Conservation (phyloP, 2,329 filamentous ascomycete species). For the Lasiodiplodia citricola region DNA sequence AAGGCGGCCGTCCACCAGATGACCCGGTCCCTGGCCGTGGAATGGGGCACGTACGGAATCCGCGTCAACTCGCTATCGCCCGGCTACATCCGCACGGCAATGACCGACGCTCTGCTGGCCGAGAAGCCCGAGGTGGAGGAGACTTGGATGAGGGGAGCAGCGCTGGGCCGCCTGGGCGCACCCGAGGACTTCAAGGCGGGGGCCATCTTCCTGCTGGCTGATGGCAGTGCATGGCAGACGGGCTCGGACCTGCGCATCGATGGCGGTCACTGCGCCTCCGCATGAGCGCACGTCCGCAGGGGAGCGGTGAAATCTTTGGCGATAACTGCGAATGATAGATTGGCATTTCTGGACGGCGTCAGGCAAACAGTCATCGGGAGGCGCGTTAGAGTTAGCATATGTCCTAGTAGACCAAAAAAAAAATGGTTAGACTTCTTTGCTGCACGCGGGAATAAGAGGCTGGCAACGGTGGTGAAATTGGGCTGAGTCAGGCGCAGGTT, state of each 20-base stretch:
- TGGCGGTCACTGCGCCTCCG: conserved; percentile 47
- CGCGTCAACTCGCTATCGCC: conserved; percentile 59
- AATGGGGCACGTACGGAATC: conserved; percentile 55
- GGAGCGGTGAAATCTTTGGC: neutral
- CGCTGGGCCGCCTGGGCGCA: conserved; percentile 42
- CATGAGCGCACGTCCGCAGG: neutral
- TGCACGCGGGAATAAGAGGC: neutral
- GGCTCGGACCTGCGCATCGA: conserved; percentile 53
- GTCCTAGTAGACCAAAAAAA: neutral
- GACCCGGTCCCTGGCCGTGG: conserved; percentile 56
- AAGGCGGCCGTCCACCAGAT: conserved; percentile 62
- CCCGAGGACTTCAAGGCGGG: conserved; percentile 35
- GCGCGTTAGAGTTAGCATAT: conserved; percentile 7
- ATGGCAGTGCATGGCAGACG: conserved; percentile 68
- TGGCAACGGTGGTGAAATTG: conserved; percentile 1
- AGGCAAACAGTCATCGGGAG: neutral
- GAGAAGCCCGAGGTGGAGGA: conserved; percentile 37
- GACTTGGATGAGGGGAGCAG: conserved; percentile 34
- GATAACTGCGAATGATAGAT: neutral
- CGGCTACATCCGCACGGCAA: conserved; percentile 58
- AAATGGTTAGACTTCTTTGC: neutral
- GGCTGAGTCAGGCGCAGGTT: neutral
- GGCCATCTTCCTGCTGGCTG: conserved; percentile 39
- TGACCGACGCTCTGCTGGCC: conserved; percentile 39
- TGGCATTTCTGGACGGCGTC: neutral